A percentile compares a stretch with the other conserved stretches of the same genome.
These are phyloP conservation scores for Epichloe uncinata DNA, from an alignment of 2,329 filamentous ascomycete species.

Conservation along the genomic window DNA sequence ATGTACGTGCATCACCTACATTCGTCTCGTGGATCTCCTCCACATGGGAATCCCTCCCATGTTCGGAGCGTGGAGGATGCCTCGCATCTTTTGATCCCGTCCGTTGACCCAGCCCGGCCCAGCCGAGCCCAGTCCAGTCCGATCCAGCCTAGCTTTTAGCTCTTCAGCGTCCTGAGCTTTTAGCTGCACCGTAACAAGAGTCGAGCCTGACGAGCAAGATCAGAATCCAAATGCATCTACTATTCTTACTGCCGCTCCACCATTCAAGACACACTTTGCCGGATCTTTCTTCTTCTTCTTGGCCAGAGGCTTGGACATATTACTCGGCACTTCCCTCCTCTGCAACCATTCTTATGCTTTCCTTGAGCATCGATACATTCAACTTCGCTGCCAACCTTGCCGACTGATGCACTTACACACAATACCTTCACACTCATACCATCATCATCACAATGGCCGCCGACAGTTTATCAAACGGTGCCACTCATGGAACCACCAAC, in stretches of 20 bases:
- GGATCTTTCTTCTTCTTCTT: neutral
- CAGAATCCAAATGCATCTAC: neutral
- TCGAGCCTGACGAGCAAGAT: neutral
- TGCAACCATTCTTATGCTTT: neutral
- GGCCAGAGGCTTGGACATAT: neutral
- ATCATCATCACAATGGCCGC: neutral
- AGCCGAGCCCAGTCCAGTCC: neutral
- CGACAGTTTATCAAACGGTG: neutral
- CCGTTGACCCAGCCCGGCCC: neutral
- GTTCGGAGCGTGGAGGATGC: conserved; percentile 2
- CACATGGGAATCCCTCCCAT: neutral
- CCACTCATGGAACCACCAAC: neutral
- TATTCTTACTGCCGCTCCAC: neutral
- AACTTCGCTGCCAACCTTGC: neutral
- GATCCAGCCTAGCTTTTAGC: neutral
- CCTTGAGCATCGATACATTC: neutral
- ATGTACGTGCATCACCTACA: neutral
- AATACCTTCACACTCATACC: neutral
- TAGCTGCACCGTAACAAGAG: neutral
- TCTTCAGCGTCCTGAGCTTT: neutral
- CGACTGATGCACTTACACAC: neutral
- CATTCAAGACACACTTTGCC: neutral
- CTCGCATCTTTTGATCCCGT: neutral
- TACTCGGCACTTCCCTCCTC: neutral
- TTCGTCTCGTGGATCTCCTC: neutral